phyloP scores from a whole-genome alignment of 2,329 filamentous ascomycete genomes.

The Bertia moriformis region DNA sequence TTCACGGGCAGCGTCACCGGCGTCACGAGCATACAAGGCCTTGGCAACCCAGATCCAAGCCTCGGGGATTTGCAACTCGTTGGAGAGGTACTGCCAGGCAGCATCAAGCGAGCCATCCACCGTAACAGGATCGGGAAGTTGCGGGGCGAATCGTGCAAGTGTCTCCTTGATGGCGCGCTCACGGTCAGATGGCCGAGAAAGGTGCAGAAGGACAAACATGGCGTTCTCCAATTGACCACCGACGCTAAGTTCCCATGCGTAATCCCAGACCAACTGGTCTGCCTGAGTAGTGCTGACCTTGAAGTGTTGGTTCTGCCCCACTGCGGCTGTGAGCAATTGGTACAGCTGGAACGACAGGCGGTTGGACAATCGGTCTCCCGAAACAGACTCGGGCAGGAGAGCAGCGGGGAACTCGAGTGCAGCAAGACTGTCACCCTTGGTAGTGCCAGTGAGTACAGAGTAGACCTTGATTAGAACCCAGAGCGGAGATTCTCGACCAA shows the following conservation, averaged over 20 bases:
- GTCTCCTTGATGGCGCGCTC: not conserved
- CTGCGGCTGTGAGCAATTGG: not conserved
- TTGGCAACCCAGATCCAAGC: constrained; percentile 1
- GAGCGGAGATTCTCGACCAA: constrained; percentile 1
- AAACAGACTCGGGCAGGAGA: not conserved
- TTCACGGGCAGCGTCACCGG: not conserved
- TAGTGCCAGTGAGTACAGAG: not conserved
- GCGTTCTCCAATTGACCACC: not conserved
- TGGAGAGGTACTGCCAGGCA: not conserved
- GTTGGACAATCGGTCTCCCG: not conserved
- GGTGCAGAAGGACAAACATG: not conserved
- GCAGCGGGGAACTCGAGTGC: not conserved
- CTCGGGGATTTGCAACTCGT: not conserved
- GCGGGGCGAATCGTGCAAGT: not conserved
- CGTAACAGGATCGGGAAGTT: not conserved
- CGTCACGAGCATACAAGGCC: not conserved
- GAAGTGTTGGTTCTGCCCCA: not conserved
- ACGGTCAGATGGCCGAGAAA: not conserved
- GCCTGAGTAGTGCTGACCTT: not conserved
- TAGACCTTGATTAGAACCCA: constrained; percentile 1
- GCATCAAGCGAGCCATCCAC: not conserved
- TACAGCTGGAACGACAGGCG: not conserved
- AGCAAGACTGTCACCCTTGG: not conserved
- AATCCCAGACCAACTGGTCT: not conserved
- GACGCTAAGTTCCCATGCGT: not conserved